phyloP scores from a whole-genome alignment of 352 stramenopile species.

The Pythium graminicola region DNA sequence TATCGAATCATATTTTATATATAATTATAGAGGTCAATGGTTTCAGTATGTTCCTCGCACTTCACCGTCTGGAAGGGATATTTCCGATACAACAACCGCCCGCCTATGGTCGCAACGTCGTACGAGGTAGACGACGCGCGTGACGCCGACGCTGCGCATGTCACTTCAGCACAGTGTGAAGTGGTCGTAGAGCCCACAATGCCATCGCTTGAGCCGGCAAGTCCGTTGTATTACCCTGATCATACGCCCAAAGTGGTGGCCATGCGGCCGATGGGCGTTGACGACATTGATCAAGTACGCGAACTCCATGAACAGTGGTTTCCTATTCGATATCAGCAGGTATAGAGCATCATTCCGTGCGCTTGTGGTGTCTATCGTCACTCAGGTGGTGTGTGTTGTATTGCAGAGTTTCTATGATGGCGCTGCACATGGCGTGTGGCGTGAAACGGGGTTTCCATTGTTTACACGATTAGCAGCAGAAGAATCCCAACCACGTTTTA shows the following conservation, averaged over 20 bases:
- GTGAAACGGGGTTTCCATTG: conserved; percentile 79
- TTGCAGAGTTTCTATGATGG: conserved; percentile 93
- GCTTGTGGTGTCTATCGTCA: neutral
- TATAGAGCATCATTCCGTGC: neutral
- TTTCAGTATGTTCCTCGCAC: conserved; percentile 21
- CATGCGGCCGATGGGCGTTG: conserved; percentile 61
- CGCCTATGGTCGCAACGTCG: conserved; percentile 12
- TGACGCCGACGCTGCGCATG: conserved; percentile 2
- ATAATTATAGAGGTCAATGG: conserved; percentile 1
- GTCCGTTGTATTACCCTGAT: conserved; percentile 13
- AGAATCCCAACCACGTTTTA: conserved; percentile 21
- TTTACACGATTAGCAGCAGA: conserved; percentile 87
- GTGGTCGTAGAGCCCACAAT: conserved; percentile 19
- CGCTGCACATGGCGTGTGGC: conserved; percentile 79
- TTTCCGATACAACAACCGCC: no score
- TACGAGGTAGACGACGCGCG: conserved; percentile 1
- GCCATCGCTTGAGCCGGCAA: conserved; percentile 12
- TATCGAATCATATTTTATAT: conserved; percentile 4
- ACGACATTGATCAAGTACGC: conserved; percentile 88
- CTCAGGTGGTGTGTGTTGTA: no score
- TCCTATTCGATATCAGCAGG: conserved; percentile 93
- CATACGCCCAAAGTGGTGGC: conserved; percentile 38
- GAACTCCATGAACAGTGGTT: conserved; percentile 96
- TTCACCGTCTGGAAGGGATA: conserved; percentile 17
- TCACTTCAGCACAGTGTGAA: conserved; percentile 4